Evolutionary conservation across 2,329 filamentous ascomycete genomes (phyloP).

Genomic region (Aspergillus quadrilineatus): DNA sequence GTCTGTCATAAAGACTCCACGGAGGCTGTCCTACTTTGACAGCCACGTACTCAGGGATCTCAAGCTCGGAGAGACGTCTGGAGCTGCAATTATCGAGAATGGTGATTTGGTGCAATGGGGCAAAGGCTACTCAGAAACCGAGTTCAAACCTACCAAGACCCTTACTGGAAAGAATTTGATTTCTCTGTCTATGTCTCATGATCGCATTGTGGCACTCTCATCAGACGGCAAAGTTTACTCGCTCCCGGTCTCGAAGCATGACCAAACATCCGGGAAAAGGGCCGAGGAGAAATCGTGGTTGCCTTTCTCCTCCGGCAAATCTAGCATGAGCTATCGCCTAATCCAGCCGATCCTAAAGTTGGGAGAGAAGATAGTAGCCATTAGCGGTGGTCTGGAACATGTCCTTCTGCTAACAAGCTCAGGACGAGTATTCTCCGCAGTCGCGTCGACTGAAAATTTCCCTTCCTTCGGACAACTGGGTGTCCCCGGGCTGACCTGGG

Average conservation of each 20-base stretch:
- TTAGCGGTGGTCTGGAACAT: slow-evolving; percentile 80
- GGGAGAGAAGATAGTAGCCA: slow-evolving; percentile 70
- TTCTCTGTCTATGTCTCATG: slow-evolving; percentile 73
- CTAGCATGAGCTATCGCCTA: slow-evolving; percentile 68
- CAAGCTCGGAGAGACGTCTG: slow-evolving; percentile 78
- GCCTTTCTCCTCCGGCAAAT: slow-evolving; percentile 65
- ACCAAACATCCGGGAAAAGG: slow-evolving; percentile 67
- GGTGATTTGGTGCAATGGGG: slow-evolving; percentile 95
- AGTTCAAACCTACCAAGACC: slow-evolving; percentile 66
- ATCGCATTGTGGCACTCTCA: slow-evolving; percentile 78
- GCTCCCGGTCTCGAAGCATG: slow-evolving; percentile 70
- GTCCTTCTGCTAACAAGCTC: slow-evolving; percentile 78
- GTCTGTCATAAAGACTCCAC: slow-evolving; percentile 72
- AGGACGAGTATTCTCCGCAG: slow-evolving; percentile 86
- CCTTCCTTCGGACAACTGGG: slow-evolving; percentile 85
- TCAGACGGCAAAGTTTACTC: slow-evolving; percentile 79
- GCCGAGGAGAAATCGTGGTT: slow-evolving; percentile 67
- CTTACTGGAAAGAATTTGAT: slow-evolving; percentile 77
- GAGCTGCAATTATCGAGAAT: slow-evolving; percentile 80
- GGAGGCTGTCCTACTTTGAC: slow-evolving; percentile 78
- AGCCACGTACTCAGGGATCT: slow-evolving; percentile 80
- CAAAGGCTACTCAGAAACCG: slow-evolving; percentile 65
- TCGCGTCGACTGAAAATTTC: slow-evolving; percentile 73
- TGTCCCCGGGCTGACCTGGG: slow-evolving; percentile 77
- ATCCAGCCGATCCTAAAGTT: slow-evolving; percentile 67